These are phyloP conservation scores for Schizochytrium sp. DNA, from an alignment of 108 stramenopile species.

Conservation along the genomic window DNA sequence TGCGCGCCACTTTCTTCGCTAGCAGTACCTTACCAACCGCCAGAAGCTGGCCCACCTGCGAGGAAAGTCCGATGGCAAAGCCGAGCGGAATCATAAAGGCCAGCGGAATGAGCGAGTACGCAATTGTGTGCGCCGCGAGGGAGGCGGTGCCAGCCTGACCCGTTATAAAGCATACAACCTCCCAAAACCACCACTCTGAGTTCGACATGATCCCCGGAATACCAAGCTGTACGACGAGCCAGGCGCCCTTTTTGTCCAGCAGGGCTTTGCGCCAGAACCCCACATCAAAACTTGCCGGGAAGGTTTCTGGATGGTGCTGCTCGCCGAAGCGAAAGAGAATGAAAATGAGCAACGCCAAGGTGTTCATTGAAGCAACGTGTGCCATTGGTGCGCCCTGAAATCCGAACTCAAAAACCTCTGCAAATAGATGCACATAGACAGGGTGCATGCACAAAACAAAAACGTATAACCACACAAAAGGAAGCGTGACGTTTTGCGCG, in stretches of 20 bases:
- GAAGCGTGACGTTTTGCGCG: neutral
- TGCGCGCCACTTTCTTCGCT: neutral
- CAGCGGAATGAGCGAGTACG: neutral
- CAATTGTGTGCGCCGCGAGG: neutral
- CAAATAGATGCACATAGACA: neutral
- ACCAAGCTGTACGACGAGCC: neutral
- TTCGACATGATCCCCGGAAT: neutral
- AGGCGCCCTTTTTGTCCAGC: neutral
- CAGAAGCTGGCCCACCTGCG: neutral
- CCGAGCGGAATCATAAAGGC: neutral
- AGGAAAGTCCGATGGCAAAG: neutral
- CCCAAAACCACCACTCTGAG: slow-evolving; percentile 10
- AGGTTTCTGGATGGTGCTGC: neutral
- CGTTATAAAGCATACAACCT: neutral
- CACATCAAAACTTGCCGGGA: neutral
- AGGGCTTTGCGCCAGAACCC: neutral
- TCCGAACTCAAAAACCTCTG: neutral
- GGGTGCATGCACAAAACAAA: neutral
- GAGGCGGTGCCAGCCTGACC: neutral
- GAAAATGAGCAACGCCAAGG: neutral
- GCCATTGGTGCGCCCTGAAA: slow-evolving; percentile 1
- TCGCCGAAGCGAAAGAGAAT: neutral
- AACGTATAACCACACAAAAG: neutral
- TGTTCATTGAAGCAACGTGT: neutral
- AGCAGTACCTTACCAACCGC: neutral